Conservation (phyloP, 108 stramenopile genomes). For the Nitzschia sp. region DNA sequence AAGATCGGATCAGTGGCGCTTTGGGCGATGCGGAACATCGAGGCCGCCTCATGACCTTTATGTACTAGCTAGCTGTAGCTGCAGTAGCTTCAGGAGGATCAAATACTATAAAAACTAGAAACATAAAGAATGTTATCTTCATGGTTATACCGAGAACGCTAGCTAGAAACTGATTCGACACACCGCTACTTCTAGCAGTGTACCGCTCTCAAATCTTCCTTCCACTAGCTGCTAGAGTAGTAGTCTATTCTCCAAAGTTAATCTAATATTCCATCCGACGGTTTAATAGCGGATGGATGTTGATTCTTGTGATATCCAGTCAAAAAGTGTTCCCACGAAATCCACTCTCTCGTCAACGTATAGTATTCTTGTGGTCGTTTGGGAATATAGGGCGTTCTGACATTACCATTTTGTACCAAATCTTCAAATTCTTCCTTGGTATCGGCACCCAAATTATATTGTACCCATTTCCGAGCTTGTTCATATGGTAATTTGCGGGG, state of each 20-base stretch:
- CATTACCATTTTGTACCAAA: constrained; percentile 64
- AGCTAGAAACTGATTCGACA: too few relatives aligned
- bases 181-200: too few relatives aligned
- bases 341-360: constrained; percentile 57
- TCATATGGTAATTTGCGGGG: constrained; percentile 54
- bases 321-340: constrained; percentile 60
- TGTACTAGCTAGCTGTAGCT: constrained; percentile 15
- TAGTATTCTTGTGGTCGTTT: constrained; percentile 66
- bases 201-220: too few relatives aligned
- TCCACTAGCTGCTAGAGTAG: too few relatives aligned
- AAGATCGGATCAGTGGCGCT: constrained; percentile 26
- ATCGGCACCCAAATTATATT: constrained; percentile 50
- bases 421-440: constrained; percentile 68
- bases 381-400: constrained; percentile 62
- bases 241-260: constrained; percentile 3
- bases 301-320: constrained; percentile 3
- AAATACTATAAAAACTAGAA: too few relatives aligned
- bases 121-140: too few relatives aligned
- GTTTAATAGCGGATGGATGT: neutral
- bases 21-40: constrained; percentile 52
- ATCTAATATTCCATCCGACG: constrained; percentile 15
- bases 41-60: constrained; percentile 46
- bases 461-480: constrained; percentile 57
- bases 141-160: too few relatives aligned
- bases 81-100: too few relatives aligned